These are phyloP conservation scores for Pseudogymnoascus sp. DNA, from an alignment of 2,329 filamentous ascomycete genomes.

Conservation along the genomic window DNA sequence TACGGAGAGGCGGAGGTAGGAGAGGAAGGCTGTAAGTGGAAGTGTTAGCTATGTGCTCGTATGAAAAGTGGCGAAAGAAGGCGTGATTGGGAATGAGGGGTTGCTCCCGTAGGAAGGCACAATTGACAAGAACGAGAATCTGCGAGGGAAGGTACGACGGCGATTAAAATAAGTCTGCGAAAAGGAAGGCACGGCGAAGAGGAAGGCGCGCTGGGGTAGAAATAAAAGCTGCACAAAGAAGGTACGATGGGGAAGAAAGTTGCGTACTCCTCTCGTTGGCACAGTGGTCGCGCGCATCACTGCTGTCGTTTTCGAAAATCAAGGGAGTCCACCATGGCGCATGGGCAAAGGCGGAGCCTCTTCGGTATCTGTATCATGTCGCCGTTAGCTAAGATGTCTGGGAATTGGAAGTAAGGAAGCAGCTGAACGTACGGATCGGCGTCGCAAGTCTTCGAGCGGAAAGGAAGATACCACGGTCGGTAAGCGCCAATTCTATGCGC, in stretches of 20 bases:
- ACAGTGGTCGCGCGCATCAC: constrained; percentile 52
- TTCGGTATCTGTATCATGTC: constrained; percentile 23
- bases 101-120: neutral
- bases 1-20: constrained; percentile 79
- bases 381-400: neutral
- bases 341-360: neutral
- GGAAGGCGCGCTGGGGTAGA: neutral
- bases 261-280: constrained; percentile 38
- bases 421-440: neutral
- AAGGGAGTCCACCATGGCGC: constrained; percentile 33
- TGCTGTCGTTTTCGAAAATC: constrained; percentile 58
- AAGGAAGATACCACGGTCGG: constrained; percentile 44
- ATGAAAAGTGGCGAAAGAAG: constrained; percentile 52
- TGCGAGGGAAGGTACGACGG: constrained; percentile 33
- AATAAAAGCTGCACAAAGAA: neutral
- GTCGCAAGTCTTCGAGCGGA: constrained; percentile 34
- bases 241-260: neutral
- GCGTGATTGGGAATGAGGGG: constrained; percentile 20
- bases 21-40: constrained; percentile 69
- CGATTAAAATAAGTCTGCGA: constrained; percentile 16
- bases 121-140: neutral
- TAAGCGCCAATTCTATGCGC: constrained; percentile 27
- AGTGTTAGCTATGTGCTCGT: constrained; percentile 33
- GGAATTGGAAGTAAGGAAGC: neutral
- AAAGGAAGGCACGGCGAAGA: constrained; percentile 19